Base-by-base conservation (phyloP, 495 filamentous ascomycete species). In the Aspergillus carlsbadensis region DNA sequence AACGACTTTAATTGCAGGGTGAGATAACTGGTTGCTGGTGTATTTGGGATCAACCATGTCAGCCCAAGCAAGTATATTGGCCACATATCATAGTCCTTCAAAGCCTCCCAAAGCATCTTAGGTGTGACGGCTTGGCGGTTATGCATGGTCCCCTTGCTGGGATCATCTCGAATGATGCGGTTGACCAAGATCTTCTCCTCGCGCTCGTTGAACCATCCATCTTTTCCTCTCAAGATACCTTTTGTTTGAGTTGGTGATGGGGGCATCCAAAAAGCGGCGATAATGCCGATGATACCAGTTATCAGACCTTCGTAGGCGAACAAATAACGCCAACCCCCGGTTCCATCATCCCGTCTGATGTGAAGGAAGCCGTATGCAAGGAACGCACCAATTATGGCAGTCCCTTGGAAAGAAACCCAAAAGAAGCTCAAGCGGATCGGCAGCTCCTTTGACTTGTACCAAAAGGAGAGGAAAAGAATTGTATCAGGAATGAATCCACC, bases 381-480 rank as follows among this genome's bases (percentile, higher is more conserved):
- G 43, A 92, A 84, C 0, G 87, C 81, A 10, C 84, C 78, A 21
- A 89, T 53, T 40, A 92, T 89, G 29, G 81, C 72, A 0, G 89
- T 87, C 2, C 74, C 62, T 39, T 80, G 75, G 68, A 87, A 87
- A n/a, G 85, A 80, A 0, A 82, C 81, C 89, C 89, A 92, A 69
- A 90, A 90, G 55, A 74, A 87, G 54, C 78, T 78, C 34, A 89
- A 74, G 0, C 87, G 82, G 26, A 83, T 75, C 0, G 87, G 84
- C 10, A 93, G 74, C 61, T 89, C 87, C 37, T 81, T 79, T 44
- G 82, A 83, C 54, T 80, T 89, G 68, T 86, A 89, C 72, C 87
- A 93, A 71, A 91, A 92, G 0, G 85, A 87, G 3, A 92, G 78
- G 64, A 90, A 92, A 0, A 92, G 68, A 33, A 86, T 76, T 0